Percentiles rank a stretch among this genome's conserved stretches.
phyloP scores from a whole-genome alignment of 2,329 filamentous ascomycete species.

The Penicillium sp. region DNA sequence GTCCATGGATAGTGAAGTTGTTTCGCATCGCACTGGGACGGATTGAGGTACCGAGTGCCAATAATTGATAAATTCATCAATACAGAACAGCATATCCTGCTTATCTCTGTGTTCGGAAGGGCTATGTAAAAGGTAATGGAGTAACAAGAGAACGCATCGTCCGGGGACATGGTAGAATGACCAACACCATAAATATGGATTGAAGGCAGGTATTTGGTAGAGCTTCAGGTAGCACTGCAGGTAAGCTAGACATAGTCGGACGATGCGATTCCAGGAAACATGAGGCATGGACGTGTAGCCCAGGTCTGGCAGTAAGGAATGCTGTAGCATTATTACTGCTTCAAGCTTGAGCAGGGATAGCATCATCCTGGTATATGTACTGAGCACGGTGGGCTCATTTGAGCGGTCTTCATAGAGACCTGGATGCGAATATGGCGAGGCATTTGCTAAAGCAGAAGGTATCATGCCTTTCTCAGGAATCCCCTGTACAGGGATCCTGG shows the following conservation, averaged over 20 bases:
- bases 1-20: neutral
- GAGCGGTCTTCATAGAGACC: conserved; percentile 6
- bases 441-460: neutral
- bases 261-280: neutral
- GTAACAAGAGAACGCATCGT: conserved; percentile 8
- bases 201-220: conserved; percentile 1
- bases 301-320: neutral
- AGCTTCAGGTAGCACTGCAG: conserved; percentile 5
- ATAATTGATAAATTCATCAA: conserved; percentile 3
- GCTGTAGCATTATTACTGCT: neutral
- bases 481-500: conserved; percentile 1
- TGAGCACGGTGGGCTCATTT: neutral
- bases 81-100: neutral
- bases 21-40: neutral
- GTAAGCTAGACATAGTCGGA: conserved; percentile 4
- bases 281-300: neutral
- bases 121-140: neutral
- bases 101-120: neutral
- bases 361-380: conserved; percentile 7
- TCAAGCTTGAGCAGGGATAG: conserved; percentile 10
- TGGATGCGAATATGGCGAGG: neutral
- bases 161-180: conserved; percentile 1
- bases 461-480: conserved; percentile 1
- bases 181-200: conserved; percentile 13
- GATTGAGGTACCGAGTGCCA: neutral